phyloP scores from a whole-genome alignment of 441 rosid genomes.

The Erodium chrysanthum region DNA sequence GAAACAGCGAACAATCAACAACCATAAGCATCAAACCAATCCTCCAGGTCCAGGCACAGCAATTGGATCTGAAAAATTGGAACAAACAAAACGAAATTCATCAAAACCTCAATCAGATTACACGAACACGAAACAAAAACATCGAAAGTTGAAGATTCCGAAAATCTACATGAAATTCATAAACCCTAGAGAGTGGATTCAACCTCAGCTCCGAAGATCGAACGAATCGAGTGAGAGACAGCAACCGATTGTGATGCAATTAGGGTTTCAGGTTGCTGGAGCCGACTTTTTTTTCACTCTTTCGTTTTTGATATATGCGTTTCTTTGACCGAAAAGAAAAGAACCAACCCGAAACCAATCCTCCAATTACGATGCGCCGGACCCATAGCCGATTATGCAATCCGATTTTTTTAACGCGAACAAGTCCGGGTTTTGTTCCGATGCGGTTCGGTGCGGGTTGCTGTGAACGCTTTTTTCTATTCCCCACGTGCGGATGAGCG shows the following conservation, averaged over 20 bases:
- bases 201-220: conserved; percentile 19
- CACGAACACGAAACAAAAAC: conserved; percentile 5
- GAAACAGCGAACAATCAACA: conserved; percentile 23
- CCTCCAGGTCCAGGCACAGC: conserved; percentile 22
- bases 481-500: background rate
- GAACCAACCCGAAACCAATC: conserved; percentile 15
- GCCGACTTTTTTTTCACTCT: conserved; percentile 5
- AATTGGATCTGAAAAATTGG: conserved; percentile 31
- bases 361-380: conserved; percentile 40
- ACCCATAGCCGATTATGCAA: conserved; percentile 65
- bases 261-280: conserved; percentile 33
- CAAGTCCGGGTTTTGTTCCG: conserved; percentile 64
- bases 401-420: conserved; percentile 36
- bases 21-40: conserved; percentile 23
- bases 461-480: conserved; percentile 21
- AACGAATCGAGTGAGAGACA: background rate
- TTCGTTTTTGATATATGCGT: background rate
- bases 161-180: background rate
- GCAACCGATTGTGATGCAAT: conserved; percentile 13
- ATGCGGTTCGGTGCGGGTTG: conserved; percentile 25
- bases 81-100: conserved; percentile 1
- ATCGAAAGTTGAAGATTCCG: background rate
- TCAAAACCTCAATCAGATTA: conserved; percentile 5
- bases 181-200: background rate
- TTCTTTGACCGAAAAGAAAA: conserved; percentile 25